Conservation (phyloP, 2,329 filamentous ascomycete genomes). For the Podosphaera xanthii region DNA sequence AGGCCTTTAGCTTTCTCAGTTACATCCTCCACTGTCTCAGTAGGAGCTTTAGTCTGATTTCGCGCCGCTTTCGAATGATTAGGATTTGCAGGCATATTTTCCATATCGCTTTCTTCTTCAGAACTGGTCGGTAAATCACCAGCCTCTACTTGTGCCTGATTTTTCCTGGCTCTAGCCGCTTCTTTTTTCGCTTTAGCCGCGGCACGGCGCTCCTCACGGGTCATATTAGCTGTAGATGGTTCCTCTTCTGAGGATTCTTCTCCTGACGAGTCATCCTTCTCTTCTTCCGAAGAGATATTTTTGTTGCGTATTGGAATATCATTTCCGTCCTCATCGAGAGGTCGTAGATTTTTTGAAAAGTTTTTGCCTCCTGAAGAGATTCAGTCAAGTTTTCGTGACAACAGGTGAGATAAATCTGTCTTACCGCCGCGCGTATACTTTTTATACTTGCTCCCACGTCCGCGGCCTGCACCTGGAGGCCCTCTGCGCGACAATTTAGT, state of each 20-base stretch:
- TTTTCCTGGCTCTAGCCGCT: conserved; percentile 60
- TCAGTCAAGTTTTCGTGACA: conserved; percentile 1
- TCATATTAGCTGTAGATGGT: conserved; percentile 31
- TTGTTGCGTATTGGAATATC: conserved; percentile 59
- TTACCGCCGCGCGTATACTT: conserved; percentile 82
- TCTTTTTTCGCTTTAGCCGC: conserved; percentile 80
- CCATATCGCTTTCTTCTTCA: conserved; percentile 30
- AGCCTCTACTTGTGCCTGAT: conserved; percentile 47
- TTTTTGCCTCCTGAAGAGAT: conserved; percentile 57
- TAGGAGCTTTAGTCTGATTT: conserved; percentile 25
- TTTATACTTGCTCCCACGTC: conserved; percentile 80
- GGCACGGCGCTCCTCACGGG: conserved; percentile 70
- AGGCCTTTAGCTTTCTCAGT: conserved; percentile 29
- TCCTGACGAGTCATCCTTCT: conserved; percentile 28
- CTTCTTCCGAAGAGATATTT: conserved; percentile 23
- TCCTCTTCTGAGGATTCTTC: conserved; percentile 24
- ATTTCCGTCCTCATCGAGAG: conserved; percentile 73
- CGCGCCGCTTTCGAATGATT: conserved; percentile 66
- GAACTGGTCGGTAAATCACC: conserved; percentile 64
- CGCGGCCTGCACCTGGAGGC: conserved; percentile 22
- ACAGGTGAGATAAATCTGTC: conserved; percentile 9
- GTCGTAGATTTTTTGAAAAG: conserved; percentile 78
- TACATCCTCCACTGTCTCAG: conserved; percentile 16
- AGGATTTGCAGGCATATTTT: conserved; percentile 57
- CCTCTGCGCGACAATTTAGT: conserved; percentile 7